A percentile compares a stretch with the other conserved stretches of the same genome.
Conservation (phyloP, 148 eudicot species). For the Camellia japonica region DNA sequence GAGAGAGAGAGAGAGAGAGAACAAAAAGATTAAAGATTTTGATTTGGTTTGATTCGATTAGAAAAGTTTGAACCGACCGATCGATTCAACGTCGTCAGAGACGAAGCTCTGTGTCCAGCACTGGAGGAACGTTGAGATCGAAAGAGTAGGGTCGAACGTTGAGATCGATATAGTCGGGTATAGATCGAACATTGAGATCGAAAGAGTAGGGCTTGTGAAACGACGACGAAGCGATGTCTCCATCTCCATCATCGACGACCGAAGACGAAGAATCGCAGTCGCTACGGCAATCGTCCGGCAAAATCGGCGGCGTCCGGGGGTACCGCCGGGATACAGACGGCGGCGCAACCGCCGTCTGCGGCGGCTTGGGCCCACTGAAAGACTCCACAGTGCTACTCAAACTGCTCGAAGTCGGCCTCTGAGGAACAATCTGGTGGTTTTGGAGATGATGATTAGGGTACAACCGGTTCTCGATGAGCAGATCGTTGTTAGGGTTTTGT, state of each 20-base stretch:
- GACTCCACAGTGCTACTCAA: constrained; percentile 78
- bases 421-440: constrained; percentile 21
- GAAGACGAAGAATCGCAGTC: constrained; percentile 59
- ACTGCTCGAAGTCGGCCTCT: constrained; percentile 58
- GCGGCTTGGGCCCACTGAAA: constrained; percentile 41
- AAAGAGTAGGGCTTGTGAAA: constrained; percentile 32
- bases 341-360: not conserved
- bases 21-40: constrained; percentile 1
- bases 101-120: constrained; percentile 30
- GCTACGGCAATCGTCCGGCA: constrained; percentile 39
- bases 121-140: constrained; percentile 50
- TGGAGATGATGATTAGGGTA: constrained; percentile 16
- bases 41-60: not conserved
- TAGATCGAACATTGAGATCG: constrained; percentile 39
- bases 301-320: constrained; percentile 25
- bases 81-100: constrained; percentile 26
- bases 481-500: constrained; percentile 20
- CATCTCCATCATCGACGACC: constrained; percentile 41
- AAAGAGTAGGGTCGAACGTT: constrained; percentile 40
- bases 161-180: constrained; percentile 26
- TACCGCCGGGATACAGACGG: constrained; percentile 5
- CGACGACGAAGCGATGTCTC: constrained; percentile 29
- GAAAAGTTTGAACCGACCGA: constrained; percentile 14
- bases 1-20: constrained; percentile 8
- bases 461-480: constrained; percentile 15